phyloP scores from a whole-genome alignment of 257 asterid genomes.

The Henckelia pumila region DNA sequence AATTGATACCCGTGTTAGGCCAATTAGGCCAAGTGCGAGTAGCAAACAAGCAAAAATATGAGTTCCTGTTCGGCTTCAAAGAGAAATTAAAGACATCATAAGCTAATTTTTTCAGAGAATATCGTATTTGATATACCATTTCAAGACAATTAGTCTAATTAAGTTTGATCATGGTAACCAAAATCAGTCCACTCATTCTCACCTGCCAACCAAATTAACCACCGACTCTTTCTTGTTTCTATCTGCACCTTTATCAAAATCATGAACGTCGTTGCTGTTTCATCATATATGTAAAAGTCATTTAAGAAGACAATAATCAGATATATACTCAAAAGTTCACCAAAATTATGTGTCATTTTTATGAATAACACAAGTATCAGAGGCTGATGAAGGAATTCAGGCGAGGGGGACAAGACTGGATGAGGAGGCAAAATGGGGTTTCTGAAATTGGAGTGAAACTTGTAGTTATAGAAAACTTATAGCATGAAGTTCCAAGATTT shows the following conservation, averaged over 20 bases:
- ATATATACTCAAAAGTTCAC: conserved; percentile 2
- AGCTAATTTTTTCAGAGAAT: conserved; percentile 1
- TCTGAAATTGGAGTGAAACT: not conserved
- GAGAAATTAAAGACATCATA: conserved; percentile 21
- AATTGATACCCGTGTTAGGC: conserved; percentile 60
- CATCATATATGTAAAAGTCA: conserved; percentile 25
- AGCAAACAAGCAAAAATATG: conserved; percentile 54
- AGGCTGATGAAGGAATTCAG: not conserved
- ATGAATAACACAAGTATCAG: not conserved
- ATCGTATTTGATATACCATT: conserved; percentile 14
- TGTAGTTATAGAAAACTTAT: conserved; percentile 5
- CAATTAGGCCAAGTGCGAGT: conserved; percentile 67
- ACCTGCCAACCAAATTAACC: conserved; percentile 79
- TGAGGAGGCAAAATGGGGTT: not conserved
- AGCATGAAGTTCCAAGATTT: not conserved
- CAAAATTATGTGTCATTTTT: not conserved
- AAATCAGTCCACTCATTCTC: conserved; percentile 1
- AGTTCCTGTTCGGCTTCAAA: conserved; percentile 73
- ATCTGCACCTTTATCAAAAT: conserved; percentile 94
- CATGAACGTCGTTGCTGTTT: conserved; percentile 95
- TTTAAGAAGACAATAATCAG: conserved; percentile 3
- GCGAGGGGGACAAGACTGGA: not conserved
- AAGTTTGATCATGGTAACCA: conserved; percentile 4
- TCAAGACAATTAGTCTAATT: not conserved
- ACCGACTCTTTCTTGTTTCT: conserved; percentile 92